Evolutionary conservation across 768 basidiomycete species (phyloP), one percentile per base, ranked within the genome.

Genomic region (Psilocybe tampanensis): DNA sequence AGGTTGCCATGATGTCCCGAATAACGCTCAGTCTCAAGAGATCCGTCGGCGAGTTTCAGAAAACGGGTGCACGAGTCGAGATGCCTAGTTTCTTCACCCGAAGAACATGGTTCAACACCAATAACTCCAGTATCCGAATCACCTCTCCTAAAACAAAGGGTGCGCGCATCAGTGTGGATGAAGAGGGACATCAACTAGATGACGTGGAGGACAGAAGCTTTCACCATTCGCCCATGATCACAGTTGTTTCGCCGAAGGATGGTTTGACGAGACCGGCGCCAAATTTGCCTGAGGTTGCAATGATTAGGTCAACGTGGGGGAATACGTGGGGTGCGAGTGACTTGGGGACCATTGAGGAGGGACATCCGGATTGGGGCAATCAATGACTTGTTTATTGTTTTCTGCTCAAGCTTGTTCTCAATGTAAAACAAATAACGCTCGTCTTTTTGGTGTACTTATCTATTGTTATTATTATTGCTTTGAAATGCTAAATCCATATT

Each of bases 1-100:
- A 74, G 72, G 72, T 86, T 8, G 74, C 83, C 0, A 87, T 87
- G 82, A 85, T 86, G 78, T 86, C 84, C 7, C 79, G 86, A 5
- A 86, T 87, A 47, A 86, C 86, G 1, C 75, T 87, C 23, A 82
- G 80, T 64, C 74, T 86, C 13, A 80, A 72, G 66, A 80, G 79
- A 63, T 71, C 70, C 11, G 71, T 69, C 2, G 58, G 60, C 15
- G 67, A 71, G n/a, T 13, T 68, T 36, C 52, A 63, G 34, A 57
- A 48, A 23, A 56, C 36, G 7, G 50, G 56, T 2, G 17, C 68
- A 11, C 62, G 62, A 26, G 63, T 66, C 1, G 63, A 66, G 33
- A 21, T 69, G 19, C 68, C 68, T 7, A 69, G 66, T 56, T 57
- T 62, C 33, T 67, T 69, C 47, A 63, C 61, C 2, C 64, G 64